A percentile compares a stretch with the other conserved stretches of the same genome.
phyloP scores from a whole-genome alignment of 257 asterid genomes.

The Rauvolfia tetraphylla region DNA sequence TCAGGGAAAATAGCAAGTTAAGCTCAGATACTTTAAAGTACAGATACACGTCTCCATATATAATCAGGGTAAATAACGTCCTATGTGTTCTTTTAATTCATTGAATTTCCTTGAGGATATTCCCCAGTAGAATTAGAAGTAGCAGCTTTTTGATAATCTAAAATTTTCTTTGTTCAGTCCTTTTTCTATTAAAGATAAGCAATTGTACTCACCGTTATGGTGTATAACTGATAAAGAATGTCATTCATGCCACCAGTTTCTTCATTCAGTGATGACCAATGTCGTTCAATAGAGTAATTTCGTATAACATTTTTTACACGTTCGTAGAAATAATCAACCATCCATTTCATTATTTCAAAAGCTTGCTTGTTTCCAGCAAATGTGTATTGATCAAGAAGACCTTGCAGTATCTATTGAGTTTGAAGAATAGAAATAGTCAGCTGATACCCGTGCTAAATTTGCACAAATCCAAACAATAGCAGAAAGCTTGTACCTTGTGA shows the following conservation, averaged over 20 bases:
- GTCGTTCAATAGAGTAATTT: slow-evolving; percentile 61
- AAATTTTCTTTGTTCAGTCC: too few species aligned
- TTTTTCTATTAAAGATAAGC: too few species aligned
- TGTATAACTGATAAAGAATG: slow-evolving; percentile 64
- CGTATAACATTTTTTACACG: slow-evolving; percentile 75
- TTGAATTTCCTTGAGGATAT: too few species aligned
- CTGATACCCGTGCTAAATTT: neutral
- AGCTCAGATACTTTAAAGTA: neutral
- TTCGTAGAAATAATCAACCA: slow-evolving; percentile 76
- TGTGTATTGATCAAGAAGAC: slow-evolving; percentile 79
- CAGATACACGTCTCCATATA: slow-evolving; percentile 22
- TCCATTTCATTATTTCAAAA: slow-evolving; percentile 46
- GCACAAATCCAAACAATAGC: neutral
- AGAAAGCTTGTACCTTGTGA: slow-evolving; percentile 55
- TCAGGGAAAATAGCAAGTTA: neutral
- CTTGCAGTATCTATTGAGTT: slow-evolving; percentile 64
- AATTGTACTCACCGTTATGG: slow-evolving; percentile 50
- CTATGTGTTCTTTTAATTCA: too few species aligned
- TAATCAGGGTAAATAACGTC: neutral
- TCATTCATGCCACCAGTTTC: slow-evolving; percentile 99
- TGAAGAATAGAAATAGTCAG: slow-evolving; percentile 2
- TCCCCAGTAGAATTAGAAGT: neutral
- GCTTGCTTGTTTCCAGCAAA: slow-evolving; percentile 60
- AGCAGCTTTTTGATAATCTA: neutral
- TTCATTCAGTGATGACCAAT: slow-evolving; percentile 69